phyloP scores from a whole-genome alignment of 768 basidiomycete species.

The Cubamyces lactineus region DNA sequence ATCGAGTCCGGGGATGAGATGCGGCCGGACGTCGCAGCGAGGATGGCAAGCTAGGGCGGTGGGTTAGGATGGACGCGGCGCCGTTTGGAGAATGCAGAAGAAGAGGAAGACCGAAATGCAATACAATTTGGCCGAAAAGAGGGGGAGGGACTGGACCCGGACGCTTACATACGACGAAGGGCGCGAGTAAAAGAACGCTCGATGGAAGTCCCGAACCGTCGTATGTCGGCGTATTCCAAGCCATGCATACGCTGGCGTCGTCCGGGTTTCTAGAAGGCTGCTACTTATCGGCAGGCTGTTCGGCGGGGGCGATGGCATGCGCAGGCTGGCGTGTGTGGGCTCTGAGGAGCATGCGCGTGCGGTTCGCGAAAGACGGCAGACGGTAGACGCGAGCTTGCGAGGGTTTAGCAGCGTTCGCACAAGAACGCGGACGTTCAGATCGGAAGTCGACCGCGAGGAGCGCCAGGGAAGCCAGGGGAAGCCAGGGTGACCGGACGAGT shows the following conservation, averaged over 20 bases:
- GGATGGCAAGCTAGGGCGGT: background rate
- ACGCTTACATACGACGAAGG: constrained; percentile 13
- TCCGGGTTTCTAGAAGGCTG: constrained; percentile 14
- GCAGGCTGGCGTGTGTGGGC: too few relatives aligned
- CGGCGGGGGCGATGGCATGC: background rate
- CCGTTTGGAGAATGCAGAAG: background rate
- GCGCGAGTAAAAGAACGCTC: constrained; percentile 17
- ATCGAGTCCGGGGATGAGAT: constrained; percentile 12
- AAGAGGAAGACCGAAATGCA: background rate
- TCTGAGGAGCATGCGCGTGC: background rate
- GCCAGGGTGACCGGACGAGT: background rate
- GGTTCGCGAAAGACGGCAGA: too few relatives aligned
- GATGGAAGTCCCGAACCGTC: constrained; percentile 13
- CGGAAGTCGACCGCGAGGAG: background rate
- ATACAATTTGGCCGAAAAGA: constrained; percentile 13
- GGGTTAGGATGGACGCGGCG: constrained; percentile 10
- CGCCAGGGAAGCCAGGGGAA: background rate
- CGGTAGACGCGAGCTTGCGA: background rate
- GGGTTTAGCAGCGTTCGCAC: constrained; percentile 4
- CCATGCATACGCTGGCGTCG: constrained; percentile 7
- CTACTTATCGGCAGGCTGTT: constrained; percentile 6
- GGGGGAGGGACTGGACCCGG: constrained; percentile 15
- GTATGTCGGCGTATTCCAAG: constrained; percentile 17
- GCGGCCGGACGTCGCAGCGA: constrained; percentile 17
- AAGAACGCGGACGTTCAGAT: constrained; percentile 3